Base-by-base conservation (phyloP, 129 eudicot species). In the Daucus carota region DNA sequence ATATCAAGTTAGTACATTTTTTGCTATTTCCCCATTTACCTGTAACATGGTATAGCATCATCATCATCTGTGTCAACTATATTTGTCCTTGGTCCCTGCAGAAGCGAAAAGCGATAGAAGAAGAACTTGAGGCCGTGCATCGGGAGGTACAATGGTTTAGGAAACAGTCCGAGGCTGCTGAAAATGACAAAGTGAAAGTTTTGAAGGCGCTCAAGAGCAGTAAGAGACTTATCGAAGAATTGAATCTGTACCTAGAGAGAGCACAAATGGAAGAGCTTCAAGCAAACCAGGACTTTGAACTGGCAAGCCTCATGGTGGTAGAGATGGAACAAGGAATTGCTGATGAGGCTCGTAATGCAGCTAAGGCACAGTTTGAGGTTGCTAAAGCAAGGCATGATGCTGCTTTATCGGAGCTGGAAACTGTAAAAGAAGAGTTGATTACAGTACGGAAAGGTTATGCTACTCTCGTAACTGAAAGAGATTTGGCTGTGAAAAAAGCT, bases 281-380 rank as follows among this genome's bases (percentile, higher is more conserved):
- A 86, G 97, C 97, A 20, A 89, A 89, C 79, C 96, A 94, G 73
- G 96, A 91, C 74, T 83, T 90, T 9, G 98, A 91, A 68, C 91
- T 94, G 18, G 97, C 92, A 38, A 85, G 73, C 66, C 92, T 94
- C 65, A 77, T 93, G 81, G 87, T 87, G n/a, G 91, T 91, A 86
- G 97, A 94, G 85, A 81, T 94, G 87, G 93, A 91, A 81, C 90
- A 91, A 83, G 97, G 97, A 50, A 91, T 94, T 74, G 89, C 92
- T 8, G 88, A 91, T 9, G 96, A 94, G 44, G 85, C 97, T 57
- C 87, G 96, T 73, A 82, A 86, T 79, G 98, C 93, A 0, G 96
- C 96, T 70, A 90, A 86, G 88, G 90, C 91, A 6, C 98, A 89
- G 85, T 89, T 93, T 13, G 93, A 90, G 82, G 98, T 90, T 7